Base-by-base conservation (phyloP, 176 grass and related monocot genomes). In the Aegilops umbellulata region DNA sequence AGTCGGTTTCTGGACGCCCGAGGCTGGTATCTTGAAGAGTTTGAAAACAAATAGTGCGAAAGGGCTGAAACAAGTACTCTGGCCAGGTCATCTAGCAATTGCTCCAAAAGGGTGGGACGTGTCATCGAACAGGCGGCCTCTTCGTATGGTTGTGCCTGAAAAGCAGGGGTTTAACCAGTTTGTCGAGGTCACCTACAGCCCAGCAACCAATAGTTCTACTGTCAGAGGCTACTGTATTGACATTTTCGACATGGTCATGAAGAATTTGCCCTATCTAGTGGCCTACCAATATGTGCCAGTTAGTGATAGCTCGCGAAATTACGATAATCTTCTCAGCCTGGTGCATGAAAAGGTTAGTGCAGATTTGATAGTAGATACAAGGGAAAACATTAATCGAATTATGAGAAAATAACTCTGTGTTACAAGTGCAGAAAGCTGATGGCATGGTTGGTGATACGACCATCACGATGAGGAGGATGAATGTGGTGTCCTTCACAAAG, bases 181-280 rank as follows among this genome's bases (percentile, higher is more conserved):
- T 42, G 84, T 97, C 22, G 46, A 86, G 46, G 86, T 92, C 57
- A 7, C 17, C 19, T 26, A 29, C 0, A 42, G 49, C 13, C 26
- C 62, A 4, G 6, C 41, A 1, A 68, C 13, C 30, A 35, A 68
- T 8, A 68, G 16, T 17, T 8, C 10, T 16, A 87, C 44, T 29
- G 42, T 89, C 32, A 86, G 86, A 4, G 95, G 95, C 41, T 94
- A 85, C 71, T 94, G 92, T 86, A 92, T 97, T 72, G 88, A 94
- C 9, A 79, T 97, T 35, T 97, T 97, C 69, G 49, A 86, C 12
- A 92, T 75, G 15, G 86, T 88, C 72, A 87, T 94, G 71, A 4
- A 44, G 34, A 46, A 55, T 1, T 60, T 97, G 73, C 92, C 94
- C 0, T 94, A 94, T 39, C 78, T 80, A 4, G 69, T 97, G 82